Evolutionary conservation across 2,329 filamentous ascomycete genomes (phyloP).

Genomic region (Coniochaeta sp.): DNA sequence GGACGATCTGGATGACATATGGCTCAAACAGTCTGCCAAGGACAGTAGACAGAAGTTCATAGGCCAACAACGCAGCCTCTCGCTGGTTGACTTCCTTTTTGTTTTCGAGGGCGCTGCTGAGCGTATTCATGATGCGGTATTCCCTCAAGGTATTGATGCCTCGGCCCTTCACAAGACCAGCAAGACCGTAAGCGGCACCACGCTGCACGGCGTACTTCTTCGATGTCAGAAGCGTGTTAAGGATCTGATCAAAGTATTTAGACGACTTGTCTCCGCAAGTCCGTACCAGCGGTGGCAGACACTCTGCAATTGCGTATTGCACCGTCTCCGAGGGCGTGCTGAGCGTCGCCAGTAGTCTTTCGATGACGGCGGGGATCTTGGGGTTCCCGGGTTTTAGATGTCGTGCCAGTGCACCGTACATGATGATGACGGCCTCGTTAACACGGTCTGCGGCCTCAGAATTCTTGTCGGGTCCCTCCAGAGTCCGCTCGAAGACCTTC

Average conservation of each 20-base stretch:
- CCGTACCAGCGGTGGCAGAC: constrained; percentile 81
- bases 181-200: constrained; percentile 90
- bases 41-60: constrained; percentile 81
- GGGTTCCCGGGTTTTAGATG: constrained; percentile 80
- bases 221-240: constrained; percentile 74
- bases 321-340: constrained; percentile 95
- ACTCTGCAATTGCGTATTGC: constrained; percentile 92
- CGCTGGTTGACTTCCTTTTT: constrained; percentile 88
- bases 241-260: constrained; percentile 72
- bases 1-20: constrained; percentile 92
- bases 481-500: constrained; percentile 79
- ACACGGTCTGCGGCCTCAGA: constrained; percentile 80
- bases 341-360: constrained; percentile 76
- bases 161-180: constrained; percentile 81
- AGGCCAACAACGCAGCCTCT: constrained; percentile 82
- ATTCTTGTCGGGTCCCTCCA: constrained; percentile 79
- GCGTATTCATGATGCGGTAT: constrained; percentile 74
- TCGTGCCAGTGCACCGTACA: constrained; percentile 88
- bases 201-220: constrained; percentile 91
- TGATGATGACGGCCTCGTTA: constrained; percentile 94
- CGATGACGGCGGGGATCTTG: constrained; percentile 81
- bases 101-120: constrained; percentile 82
- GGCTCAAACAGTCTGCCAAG: constrained; percentile 89
- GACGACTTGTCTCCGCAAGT: constrained; percentile 71
- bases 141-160: constrained; percentile 78